phyloP scores from a whole-genome alignment of 768 basidiomycete genomes.

The Dacryopinax spathularia region DNA sequence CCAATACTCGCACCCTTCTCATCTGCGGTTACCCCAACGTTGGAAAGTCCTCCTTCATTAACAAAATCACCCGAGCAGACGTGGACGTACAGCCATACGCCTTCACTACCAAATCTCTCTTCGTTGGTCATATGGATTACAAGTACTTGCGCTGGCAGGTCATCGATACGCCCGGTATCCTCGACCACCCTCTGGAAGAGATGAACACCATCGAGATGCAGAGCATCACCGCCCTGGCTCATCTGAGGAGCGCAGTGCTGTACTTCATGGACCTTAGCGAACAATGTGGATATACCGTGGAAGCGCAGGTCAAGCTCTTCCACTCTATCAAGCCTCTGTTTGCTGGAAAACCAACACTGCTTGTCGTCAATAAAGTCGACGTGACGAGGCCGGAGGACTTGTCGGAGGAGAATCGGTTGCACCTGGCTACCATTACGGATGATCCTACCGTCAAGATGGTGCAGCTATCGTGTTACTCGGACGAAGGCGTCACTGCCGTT shows the following conservation, averaged over 20 bases:
- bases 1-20: slow-evolving; percentile 91
- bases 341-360: slow-evolving; percentile 76
- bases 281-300: slow-evolving; percentile 94
- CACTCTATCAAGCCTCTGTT: slow-evolving; percentile 99
- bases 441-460: slow-evolving; percentile 55
- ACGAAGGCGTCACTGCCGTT: slow-evolving; percentile 94
- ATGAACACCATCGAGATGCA: slow-evolving; percentile 99
- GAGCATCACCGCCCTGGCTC: slow-evolving; percentile 93
- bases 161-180: slow-evolving; percentile 94
- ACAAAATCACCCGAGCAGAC: slow-evolving; percentile 98
- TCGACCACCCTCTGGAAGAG: slow-evolving; percentile 96
- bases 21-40: slow-evolving; percentile 99
- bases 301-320: slow-evolving; percentile 97
- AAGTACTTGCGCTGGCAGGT: slow-evolving; percentile 99
- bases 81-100: slow-evolving; percentile 99
- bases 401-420: slow-evolving; percentile 51
- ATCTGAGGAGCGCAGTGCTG: slow-evolving; percentile 82
- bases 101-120: slow-evolving; percentile 96
- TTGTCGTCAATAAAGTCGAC: slow-evolving; percentile 98
- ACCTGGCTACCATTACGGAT: slow-evolving; percentile 79
- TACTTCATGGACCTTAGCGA: slow-evolving; percentile 99
- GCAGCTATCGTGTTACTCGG: slow-evolving; percentile 86
- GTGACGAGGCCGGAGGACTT: slow-evolving; percentile 80
- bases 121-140: slow-evolving; percentile 97
- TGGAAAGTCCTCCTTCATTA: slow-evolving; percentile 98